These are phyloP conservation scores for Phylloporus sp. DNA, from an alignment of 1,284 basidiomycete species.

Conservation along the genomic window DNA sequence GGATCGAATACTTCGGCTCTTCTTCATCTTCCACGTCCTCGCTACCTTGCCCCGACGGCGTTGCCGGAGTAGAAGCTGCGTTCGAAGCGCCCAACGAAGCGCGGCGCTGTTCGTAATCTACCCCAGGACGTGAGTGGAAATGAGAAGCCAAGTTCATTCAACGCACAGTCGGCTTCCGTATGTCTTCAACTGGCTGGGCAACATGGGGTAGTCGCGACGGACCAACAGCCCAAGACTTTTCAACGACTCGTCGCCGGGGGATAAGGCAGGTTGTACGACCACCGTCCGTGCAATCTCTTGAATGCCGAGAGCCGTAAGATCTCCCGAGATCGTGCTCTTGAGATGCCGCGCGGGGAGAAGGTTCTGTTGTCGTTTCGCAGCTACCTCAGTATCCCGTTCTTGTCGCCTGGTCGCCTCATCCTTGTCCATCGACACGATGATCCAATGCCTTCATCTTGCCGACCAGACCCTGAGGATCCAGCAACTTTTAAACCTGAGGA, in stretches of 20 bases:
- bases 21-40: constrained; percentile 66
- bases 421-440: constrained; percentile 83
- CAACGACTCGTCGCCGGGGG: constrained; percentile 70
- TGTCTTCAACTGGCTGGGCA: constrained; percentile 42
- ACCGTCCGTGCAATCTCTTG: constrained; percentile 61
- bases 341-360: constrained; percentile 92
- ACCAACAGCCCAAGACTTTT: constrained; percentile 62
- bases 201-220: constrained; percentile 37
- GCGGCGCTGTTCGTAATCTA: constrained; percentile 81
- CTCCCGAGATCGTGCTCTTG: constrained; percentile 92
- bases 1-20: constrained; percentile 64
- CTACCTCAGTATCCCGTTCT: constrained; percentile 72
- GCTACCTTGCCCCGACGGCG: constrained; percentile 55
- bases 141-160: neutral
- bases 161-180: constrained; percentile 67
- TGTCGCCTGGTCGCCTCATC: constrained; percentile 70
- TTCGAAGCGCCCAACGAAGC: constrained; percentile 71
- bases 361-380: constrained; percentile 86
- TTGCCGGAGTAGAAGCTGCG: constrained; percentile 57
- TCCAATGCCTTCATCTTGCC: constrained; percentile 73
- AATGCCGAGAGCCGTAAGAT: constrained; percentile 86
- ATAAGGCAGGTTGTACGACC: constrained; percentile 37
- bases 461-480: constrained; percentile 62
- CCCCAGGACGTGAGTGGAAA: constrained; percentile 5
- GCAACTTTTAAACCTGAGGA: constrained; percentile 69